Evolutionary conservation across 139 green algal genomes (phyloP).

Genomic region (Tetraselmis chui): DNA sequence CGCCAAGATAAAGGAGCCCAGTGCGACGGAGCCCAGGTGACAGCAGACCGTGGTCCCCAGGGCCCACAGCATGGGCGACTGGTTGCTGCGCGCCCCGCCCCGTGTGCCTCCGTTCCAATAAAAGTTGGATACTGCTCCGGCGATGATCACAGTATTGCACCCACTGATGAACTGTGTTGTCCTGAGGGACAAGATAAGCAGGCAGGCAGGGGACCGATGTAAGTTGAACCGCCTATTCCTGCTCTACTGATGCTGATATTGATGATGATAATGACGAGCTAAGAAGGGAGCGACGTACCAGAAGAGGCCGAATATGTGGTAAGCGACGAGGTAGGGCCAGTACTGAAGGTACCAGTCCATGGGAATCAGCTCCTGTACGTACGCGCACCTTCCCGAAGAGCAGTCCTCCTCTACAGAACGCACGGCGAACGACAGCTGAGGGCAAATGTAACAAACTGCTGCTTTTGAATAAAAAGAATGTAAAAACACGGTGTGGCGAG

Average conservation of each 20-base stretch:
- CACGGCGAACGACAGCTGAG: too few relatives aligned
- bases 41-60: not conserved
- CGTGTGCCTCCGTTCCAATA: conserved; percentile 7
- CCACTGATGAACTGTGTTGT: conserved; percentile 1
- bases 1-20: conserved; percentile 2
- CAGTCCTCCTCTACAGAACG: not conserved
- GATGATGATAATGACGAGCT: too few relatives aligned
- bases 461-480: too few relatives aligned
- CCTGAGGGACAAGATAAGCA: too few relatives aligned
- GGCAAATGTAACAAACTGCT: too few relatives aligned
- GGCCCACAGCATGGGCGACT: not conserved
- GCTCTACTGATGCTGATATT: too few relatives aligned
- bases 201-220: too few relatives aligned
- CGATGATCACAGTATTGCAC: conserved; percentile 4
- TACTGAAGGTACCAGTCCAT: conserved; percentile 2
- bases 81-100: not conserved
- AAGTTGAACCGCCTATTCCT: too few relatives aligned
- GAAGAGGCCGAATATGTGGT: conserved; percentile 10
- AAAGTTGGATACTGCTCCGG: conserved; percentile 1
- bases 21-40: conserved; percentile 7
- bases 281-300: not conserved
- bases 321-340: conserved; percentile 1
- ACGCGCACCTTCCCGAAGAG: not conserved
- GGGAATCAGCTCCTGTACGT: conserved; percentile 3
- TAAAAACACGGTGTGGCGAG: too few relatives aligned